Evolutionary conservation across 176 grass and related monocot species (phyloP).

Genomic region (Zea luxurians): DNA sequence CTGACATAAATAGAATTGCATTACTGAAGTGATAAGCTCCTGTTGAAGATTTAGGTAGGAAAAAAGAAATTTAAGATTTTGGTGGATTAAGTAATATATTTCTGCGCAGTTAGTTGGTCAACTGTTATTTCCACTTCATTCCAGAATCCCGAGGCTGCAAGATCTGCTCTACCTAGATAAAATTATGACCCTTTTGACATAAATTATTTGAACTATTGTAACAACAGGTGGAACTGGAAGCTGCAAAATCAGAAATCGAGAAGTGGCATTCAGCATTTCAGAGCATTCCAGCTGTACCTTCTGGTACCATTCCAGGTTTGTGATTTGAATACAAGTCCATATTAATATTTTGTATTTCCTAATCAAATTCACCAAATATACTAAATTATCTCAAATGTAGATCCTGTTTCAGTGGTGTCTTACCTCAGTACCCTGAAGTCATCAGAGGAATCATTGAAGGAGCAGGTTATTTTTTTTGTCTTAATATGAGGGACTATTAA

Average conservation of each 20-base stretch:
- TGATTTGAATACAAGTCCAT: conserved; percentile 17
- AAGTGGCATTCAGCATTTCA: conserved; percentile 96
- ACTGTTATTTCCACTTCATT: conserved; percentile 10
- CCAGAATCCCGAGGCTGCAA: neutral
- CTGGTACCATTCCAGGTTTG: conserved; percentile 72
- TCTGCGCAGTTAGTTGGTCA: neutral
- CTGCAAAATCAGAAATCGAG: conserved; percentile 82
- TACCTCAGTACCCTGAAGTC: conserved; percentile 89
- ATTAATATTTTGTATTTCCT: conserved; percentile 16
- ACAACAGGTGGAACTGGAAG: conserved; percentile 64
- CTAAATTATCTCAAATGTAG: conserved; percentile 50
- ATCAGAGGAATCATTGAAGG: conserved; percentile 90
- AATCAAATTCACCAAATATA: conserved; percentile 3
- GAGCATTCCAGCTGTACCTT: conserved; percentile 62
- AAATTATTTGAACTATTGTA: conserved; percentile 20
- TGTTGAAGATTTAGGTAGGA: neutral
- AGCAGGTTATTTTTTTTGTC: conserved; percentile 58
- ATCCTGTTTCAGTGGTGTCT: conserved; percentile 74
- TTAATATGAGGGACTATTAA: conserved; percentile 10
- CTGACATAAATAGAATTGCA: conserved; percentile 5
- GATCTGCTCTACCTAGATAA: neutral
- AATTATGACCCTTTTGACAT: conserved; percentile 1
- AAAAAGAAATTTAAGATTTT: neutral
- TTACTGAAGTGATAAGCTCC: neutral
- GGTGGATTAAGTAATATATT: neutral